Evolutionary conservation across 129 eudicot species (phyloP).

Genomic region (Gnaphalium uliginosum): DNA sequence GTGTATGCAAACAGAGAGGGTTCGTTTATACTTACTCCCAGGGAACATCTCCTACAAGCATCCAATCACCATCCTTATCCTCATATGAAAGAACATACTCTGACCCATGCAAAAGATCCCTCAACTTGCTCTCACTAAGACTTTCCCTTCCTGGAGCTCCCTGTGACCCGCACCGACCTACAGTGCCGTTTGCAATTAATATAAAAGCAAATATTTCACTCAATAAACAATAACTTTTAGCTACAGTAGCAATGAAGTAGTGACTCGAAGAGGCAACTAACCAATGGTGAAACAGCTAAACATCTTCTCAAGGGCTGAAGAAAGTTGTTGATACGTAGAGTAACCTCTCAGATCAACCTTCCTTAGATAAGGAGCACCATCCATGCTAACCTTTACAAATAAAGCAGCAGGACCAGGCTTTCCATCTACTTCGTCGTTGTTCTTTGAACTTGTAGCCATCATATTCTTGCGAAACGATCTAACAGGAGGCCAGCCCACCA

Average conservation of each 20-base stretch:
- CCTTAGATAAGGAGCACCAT: slow-evolving; percentile 81
- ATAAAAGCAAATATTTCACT: background rate
- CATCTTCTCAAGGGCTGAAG: slow-evolving; percentile 83
- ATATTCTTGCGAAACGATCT: slow-evolving; percentile 75
- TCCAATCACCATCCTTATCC: slow-evolving; percentile 91
- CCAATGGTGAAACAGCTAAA: slow-evolving; percentile 75
- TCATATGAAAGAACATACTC: slow-evolving; percentile 75
- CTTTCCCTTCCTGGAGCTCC: slow-evolving; percentile 59
- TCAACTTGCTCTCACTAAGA: slow-evolving; percentile 66
- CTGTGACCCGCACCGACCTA: slow-evolving; percentile 77
- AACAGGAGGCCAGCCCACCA: slow-evolving; percentile 83
- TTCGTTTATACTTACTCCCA: slow-evolving; percentile 61
- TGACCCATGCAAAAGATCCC: slow-evolving; percentile 74
- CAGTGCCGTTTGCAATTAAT: background rate
- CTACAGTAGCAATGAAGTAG: background rate
- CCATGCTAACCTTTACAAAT: slow-evolving; percentile 83
- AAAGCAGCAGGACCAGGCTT: slow-evolving; percentile 55
- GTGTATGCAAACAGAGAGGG: background rate
- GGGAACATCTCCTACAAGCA: slow-evolving; percentile 91
- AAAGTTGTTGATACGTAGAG: slow-evolving; percentile 62
- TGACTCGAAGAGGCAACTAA: slow-evolving; percentile 21
- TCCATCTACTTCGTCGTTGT: slow-evolving; percentile 64
- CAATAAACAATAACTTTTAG: background rate
- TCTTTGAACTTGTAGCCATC: slow-evolving; percentile 57
- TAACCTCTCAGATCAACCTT: slow-evolving; percentile 69